Conservation (phyloP, 1,139 yeast genomes). For the Saccharomyces hybrid region DNA sequence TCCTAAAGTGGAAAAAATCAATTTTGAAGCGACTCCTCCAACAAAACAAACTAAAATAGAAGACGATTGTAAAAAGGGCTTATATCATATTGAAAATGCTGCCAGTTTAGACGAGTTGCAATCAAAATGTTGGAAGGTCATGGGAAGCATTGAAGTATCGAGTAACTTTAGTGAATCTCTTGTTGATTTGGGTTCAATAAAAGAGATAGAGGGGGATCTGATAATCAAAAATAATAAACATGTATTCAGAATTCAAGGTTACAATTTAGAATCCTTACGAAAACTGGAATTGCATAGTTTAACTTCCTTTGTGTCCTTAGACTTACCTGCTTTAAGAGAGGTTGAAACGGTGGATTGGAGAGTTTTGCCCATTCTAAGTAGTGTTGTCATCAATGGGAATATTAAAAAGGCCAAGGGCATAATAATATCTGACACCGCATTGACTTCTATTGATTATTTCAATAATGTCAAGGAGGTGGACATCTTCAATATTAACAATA, state of each 20-base stretch:
- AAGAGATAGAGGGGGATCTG: conserved; percentile 48
- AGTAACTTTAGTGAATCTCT: conserved; percentile 45
- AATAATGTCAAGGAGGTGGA: conserved; percentile 41
- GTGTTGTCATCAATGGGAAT: conserved; percentile 43
- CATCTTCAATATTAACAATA: conserved; percentile 55
- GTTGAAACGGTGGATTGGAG: conserved; percentile 51
- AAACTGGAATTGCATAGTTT: conserved; percentile 44
- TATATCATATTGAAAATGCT: conserved; percentile 33
- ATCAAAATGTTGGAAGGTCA: conserved; percentile 26
- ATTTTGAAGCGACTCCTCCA: conserved; percentile 8
- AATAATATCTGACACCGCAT: conserved; percentile 58
- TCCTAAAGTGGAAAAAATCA: not conserved
- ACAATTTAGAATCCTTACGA: conserved; percentile 40
- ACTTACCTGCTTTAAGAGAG: conserved; percentile 44
- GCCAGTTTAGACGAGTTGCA: conserved; percentile 38
- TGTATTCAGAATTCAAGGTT: conserved; percentile 50
- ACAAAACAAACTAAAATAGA: conserved; percentile 8
- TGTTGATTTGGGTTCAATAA: conserved; percentile 43
- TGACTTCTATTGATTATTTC: conserved; percentile 40
- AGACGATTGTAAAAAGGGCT: conserved; percentile 24
- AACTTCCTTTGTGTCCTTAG: conserved; percentile 51
- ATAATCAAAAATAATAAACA: conserved; percentile 45
- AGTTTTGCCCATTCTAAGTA: conserved; percentile 58
- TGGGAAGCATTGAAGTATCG: conserved; percentile 13
- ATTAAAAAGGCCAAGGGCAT: conserved; percentile 45